Percentiles rank a stretch among this genome's conserved stretches.
These are phyloP conservation scores for Eucalyptus cladocalyx DNA, from an alignment of 345 rosid genomes.

Conservation along the genomic window DNA sequence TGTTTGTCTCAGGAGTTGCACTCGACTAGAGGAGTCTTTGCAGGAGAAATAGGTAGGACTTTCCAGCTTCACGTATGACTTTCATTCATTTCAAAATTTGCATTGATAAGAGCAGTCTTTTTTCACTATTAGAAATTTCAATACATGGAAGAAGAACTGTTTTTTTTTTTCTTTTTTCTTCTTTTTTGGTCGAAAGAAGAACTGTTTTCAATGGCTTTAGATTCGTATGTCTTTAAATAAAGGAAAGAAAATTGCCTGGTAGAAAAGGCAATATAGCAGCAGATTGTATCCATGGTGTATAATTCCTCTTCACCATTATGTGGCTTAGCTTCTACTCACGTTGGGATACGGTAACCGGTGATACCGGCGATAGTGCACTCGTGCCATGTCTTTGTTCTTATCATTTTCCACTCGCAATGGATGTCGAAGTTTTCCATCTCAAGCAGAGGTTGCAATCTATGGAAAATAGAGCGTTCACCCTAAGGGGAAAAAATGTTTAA, in stretches of 20 bases:
- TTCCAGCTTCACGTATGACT: constrained; percentile 70
- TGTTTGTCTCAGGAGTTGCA: constrained; percentile 52
- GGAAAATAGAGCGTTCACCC: constrained; percentile 74
- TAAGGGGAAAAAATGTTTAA: constrained; percentile 1
- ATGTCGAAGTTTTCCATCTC: constrained; percentile 98
- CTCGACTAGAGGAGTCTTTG: constrained; percentile 91
- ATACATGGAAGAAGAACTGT: background rate
- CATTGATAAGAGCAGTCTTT: background rate
- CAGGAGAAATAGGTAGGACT: constrained; percentile 88
- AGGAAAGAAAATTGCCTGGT: background rate
- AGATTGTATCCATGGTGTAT: background rate
- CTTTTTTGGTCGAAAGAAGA: background rate
- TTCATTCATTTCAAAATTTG: background rate
- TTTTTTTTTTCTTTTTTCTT: too few relatives aligned
- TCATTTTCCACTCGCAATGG: background rate
- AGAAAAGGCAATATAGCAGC: background rate
- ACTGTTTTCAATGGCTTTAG: background rate
- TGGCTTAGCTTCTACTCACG: background rate
- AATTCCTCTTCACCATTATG: background rate
- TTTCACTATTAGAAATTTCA: background rate
- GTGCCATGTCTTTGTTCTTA: background rate
- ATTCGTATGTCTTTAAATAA: background rate
- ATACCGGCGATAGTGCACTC: background rate
- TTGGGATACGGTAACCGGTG: background rate
- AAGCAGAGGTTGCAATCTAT: constrained; percentile 84